Evolutionary conservation across 768 basidiomycete species (phyloP), one percentile per base, ranked within the genome.

Genomic region (Kwoniella heveanensis): DNA sequence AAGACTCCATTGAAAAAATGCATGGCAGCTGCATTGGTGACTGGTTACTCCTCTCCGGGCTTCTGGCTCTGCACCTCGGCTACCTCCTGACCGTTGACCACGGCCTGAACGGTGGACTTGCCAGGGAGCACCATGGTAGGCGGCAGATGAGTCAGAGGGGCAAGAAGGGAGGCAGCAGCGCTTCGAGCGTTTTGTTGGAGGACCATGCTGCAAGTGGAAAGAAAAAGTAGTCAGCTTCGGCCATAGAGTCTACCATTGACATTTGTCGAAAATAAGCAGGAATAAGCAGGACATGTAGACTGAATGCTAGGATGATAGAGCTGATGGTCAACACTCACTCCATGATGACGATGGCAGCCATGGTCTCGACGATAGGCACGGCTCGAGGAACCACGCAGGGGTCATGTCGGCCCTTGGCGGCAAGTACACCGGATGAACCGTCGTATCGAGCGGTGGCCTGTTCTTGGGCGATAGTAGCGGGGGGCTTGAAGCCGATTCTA

Each of bases 321-420:
- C 39, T 17, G 15, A 22, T 36, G 6, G 10, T 19, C 3, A 36
- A 47, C 5, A 64, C 66, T 64, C 62, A 81, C 82, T 99, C 96
- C 88, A 99, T 91, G 69, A 96, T 85, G 63, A 97, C 95, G 53
- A 98, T 84, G 26, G 89, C 88, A 0, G 95, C 92, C 96, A 99
- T 99, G 0, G 91, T 87, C 82, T 99, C 96, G 48, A 98, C 95
- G 72, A 99, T 99, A 47, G 96, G 93, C 9, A 97, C 92, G 21
- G 93, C 93, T 51, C 93, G 88, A 46, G 95, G 95, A 5, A 99
- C 92, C 49, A 99, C 95, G 78, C 95, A 97, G 19, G 95, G 93
- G 77, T 97, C 95, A 81, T 98, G 95, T 57, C 96, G 85, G 13
- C 96, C 96, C 30, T 92, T 85, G 37, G 96, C 90, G 13, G 92